Percentiles rank a stretch among this genome's conserved stretches.
Evolutionary conservation across 106 monocot species (phyloP).

Genomic region (Allium cepa): DNA sequence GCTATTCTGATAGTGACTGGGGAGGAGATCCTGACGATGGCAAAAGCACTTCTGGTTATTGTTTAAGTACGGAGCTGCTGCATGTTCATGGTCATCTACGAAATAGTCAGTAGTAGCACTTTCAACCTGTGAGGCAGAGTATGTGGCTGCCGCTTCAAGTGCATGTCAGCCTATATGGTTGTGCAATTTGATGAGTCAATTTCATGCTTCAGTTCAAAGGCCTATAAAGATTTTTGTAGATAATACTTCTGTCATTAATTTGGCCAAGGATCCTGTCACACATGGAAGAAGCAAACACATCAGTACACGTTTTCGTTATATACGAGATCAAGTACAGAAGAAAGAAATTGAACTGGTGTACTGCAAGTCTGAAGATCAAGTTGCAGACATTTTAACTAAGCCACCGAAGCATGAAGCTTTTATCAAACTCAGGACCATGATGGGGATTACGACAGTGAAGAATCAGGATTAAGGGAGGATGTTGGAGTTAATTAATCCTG

Average conservation of each 20-base stretch:
- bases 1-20: not conserved
- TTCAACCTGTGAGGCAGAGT: not conserved
- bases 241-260: slow-evolving; percentile 5
- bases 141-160: not conserved
- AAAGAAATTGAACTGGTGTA: not conserved
- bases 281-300: slow-evolving; percentile 9
- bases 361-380: not conserved
- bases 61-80: not conserved
- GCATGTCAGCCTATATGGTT: slow-evolving; percentile 5
- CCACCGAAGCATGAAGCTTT: not conserved
- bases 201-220: not conserved
- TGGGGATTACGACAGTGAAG: not conserved
- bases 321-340: not conserved
- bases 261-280: not conserved
- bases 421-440: not conserved
- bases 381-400: not conserved
- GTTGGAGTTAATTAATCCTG: not conserved
- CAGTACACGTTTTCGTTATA: not conserved
- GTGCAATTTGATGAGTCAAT: not conserved
- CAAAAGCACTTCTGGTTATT: slow-evolving; percentile 1
- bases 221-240: slow-evolving; percentile 3
- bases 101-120: not conserved
- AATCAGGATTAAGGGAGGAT: not conserved
- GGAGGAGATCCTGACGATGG: not conserved
- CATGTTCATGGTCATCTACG: not conserved